These are phyloP conservation scores for Candolleomyces efflorescens DNA, from an alignment of 768 basidiomycete species.

Conservation along the genomic window DNA sequence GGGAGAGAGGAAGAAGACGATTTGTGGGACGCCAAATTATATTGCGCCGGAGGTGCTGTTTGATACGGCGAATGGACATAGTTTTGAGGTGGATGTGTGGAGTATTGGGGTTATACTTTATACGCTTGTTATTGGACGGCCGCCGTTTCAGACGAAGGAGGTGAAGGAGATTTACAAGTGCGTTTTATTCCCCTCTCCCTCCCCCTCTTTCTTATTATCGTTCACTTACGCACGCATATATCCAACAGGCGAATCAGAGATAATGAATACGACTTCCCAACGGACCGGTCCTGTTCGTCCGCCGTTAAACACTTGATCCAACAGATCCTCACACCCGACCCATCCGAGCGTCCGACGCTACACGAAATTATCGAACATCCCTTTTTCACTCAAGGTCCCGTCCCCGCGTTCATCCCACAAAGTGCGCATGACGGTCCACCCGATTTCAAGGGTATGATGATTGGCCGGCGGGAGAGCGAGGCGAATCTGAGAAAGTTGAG, in stretches of 20 bases:
- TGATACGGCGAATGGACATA: constrained; percentile 93
- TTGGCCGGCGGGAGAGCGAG: constrained; percentile 40
- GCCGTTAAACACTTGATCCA: constrained; percentile 75
- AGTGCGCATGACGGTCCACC: constrained; percentile 61
- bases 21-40: constrained; percentile 98
- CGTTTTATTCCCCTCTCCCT: constrained; percentile 17
- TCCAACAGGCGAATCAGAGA: constrained; percentile 90
- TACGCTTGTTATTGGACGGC: constrained; percentile 90
- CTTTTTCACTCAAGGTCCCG: constrained; percentile 75
- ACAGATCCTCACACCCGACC: constrained; percentile 82
- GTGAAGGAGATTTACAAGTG: constrained; percentile 95
- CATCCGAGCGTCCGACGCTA: constrained; percentile 75
- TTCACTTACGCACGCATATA: neutral
- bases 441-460: neutral
- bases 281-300: constrained; percentile 42
- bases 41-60: constrained; percentile 98
- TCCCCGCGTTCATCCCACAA: constrained; percentile 77
- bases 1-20: constrained; percentile 97
- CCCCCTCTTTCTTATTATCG: neutral
- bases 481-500: constrained; percentile 69
- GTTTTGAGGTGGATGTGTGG: constrained; percentile 99
- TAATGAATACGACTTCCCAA: constrained; percentile 74
- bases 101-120: constrained; percentile 96
- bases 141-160: constrained; percentile 98
- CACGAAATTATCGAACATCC: constrained; percentile 79